Base-by-base conservation (phyloP, 768 basidiomycete species). In the Boletus bicolor region DNA sequence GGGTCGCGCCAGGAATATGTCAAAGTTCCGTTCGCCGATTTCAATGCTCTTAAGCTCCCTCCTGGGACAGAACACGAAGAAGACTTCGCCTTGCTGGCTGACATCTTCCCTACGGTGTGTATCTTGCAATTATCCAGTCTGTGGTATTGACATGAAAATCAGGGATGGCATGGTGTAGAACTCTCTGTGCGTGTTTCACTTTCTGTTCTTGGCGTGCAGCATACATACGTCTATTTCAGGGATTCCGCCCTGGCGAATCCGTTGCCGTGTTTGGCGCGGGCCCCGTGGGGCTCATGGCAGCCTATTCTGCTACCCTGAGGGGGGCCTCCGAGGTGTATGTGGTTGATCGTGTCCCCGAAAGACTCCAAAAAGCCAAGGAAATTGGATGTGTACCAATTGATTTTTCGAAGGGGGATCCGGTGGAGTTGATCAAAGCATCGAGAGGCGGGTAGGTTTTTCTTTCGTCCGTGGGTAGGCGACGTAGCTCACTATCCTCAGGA, bases 241-340 rank as follows among this genome's bases (percentile, higher is more conserved):
- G 42, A 43, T 43, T 43, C 42, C 42, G 39, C 24, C 15, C 14
- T 26, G 42, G 42, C 26, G 42, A 24, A 43, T 43, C 39, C 4
- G 24, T 43, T 24, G 42, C 14, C 15, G 42, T 43, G 42, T 43
- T 43, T 26, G 21, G 42, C 15, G 42, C 42, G 19, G 42, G 42
- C 24, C 21, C 42, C 2, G 48, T 44, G 9, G 54, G 82, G 1
- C 75, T 83, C 36, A 83, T 83, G 81, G 81, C 39, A 6, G 39
- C 80, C 0, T 82, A 83, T 60, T 81, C 80, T 37, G 81, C 81
- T 1, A 61, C 74, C 7, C 65, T 82, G 39, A 1, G 77, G 80
- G 82, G 82, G 35, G 80, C 82, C 0, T 73, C 80, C 1, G 73
- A 78, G 30, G 77, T 82, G 11, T 82, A 80, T 57, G 79, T 82